phyloP scores from a whole-genome alignment of 2,329 filamentous ascomycete genomes.

The Mycosphaerella arachidis region DNA sequence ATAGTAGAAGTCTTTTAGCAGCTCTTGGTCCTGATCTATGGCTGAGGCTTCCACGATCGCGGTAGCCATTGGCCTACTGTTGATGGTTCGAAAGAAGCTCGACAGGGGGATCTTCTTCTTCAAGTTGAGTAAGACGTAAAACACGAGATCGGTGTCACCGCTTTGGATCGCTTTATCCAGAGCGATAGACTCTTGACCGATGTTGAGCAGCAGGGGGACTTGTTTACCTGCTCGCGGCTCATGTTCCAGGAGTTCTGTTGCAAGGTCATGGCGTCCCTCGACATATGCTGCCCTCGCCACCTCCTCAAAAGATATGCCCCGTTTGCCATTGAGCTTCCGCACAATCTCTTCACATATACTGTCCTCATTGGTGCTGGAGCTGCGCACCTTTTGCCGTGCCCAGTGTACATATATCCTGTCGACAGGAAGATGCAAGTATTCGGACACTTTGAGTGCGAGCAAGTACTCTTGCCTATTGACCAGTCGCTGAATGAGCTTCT shows the following conservation, averaged over 20 bases:
- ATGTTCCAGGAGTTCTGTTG: slow-evolving; percentile 85
- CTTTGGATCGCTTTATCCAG: slow-evolving; percentile 96
- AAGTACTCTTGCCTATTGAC: slow-evolving; percentile 89
- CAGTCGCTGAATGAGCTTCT: slow-evolving; percentile 78
- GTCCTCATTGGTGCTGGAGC: slow-evolving; percentile 80
- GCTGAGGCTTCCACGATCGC: slow-evolving; percentile 86
- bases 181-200: slow-evolving; percentile 93
- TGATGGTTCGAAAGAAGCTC: slow-evolving; percentile 88
- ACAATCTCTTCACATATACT: slow-evolving; percentile 82
- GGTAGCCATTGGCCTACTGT: slow-evolving; percentile 75
- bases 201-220: slow-evolving; percentile 84
- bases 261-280: slow-evolving; percentile 82
- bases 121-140: slow-evolving; percentile 79
- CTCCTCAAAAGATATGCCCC: slow-evolving; percentile 90
- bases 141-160: slow-evolving; percentile 89
- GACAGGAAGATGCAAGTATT: slow-evolving; percentile 78
- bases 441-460: slow-evolving; percentile 79
- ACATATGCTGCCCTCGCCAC: slow-evolving; percentile 92
- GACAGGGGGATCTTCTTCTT: slow-evolving; percentile 88
- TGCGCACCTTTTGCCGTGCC: slow-evolving; percentile 89
- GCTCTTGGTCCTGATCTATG: slow-evolving; percentile 67
- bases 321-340: slow-evolving; percentile 77
- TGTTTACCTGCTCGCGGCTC: slow-evolving; percentile 94
- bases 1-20: slow-evolving; percentile 95
- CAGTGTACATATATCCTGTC: slow-evolving; percentile 94